A percentile compares a stretch with the other conserved stretches of the same genome.
phyloP scores from a whole-genome alignment of 148 eudicot species.

The Rhododendron henanense region DNA sequence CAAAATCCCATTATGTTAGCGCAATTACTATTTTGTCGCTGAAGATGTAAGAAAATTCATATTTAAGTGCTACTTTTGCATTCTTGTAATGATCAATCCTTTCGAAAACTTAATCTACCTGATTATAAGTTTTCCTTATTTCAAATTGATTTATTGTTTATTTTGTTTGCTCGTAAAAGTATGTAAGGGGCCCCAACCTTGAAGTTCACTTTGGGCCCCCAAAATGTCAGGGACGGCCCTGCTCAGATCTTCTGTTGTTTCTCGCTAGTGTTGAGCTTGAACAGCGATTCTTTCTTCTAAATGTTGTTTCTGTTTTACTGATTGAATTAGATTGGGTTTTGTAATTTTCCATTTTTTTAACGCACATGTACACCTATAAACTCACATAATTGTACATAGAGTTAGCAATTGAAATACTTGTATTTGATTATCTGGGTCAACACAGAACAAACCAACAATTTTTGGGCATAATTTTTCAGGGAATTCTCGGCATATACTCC shows the following conservation, averaged over 20 bases:
- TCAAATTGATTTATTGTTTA: no score
- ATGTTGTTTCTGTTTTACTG: neutral
- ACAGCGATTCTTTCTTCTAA: neutral
- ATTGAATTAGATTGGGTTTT: neutral
- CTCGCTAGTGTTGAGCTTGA: neutral
- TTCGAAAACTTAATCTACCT: no score
- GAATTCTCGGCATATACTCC: neutral
- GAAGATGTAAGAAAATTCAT: no score
- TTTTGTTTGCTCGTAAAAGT: neutral
- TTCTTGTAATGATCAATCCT: neutral
- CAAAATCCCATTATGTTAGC: neutral
- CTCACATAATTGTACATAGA: neutral
- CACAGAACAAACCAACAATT: neutral
- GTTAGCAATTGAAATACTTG: neutral
- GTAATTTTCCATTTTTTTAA: neutral
- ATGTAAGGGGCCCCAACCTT: no score
- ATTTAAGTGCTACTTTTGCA: neutral
- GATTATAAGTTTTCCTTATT: no score
- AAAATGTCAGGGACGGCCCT: neutral
- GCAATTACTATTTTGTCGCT: neutral
- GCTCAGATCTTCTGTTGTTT: neutral
- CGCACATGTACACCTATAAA: neutral
- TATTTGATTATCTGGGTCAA: neutral
- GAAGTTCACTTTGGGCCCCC: no score
- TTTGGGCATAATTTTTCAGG: neutral